phyloP scores from a whole-genome alignment of 352 stramenopile species.

The Pythium phragmitis region DNA sequence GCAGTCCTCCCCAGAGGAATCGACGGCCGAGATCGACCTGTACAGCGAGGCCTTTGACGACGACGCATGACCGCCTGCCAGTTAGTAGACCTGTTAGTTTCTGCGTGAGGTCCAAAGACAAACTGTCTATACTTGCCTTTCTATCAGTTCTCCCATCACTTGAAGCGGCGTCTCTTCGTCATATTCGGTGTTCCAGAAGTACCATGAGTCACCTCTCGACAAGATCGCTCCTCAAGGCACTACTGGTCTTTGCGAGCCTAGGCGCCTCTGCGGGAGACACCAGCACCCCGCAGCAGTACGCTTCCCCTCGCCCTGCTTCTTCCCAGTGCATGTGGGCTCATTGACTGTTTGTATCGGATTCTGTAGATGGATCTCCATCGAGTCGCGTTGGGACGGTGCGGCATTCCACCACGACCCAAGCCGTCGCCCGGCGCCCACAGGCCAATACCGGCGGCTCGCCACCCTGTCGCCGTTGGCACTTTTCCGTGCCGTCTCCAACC shows the following conservation, averaged over 20 bases:
- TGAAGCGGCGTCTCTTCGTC: slow-evolving; percentile 2
- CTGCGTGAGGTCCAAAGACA: not conserved
- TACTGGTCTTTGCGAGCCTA: not conserved
- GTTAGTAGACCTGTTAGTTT: not conserved
- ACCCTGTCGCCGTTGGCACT: slow-evolving; percentile 10
- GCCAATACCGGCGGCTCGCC: slow-evolving; percentile 1
- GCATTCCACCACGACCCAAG: not conserved
- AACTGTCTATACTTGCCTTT: slow-evolving; percentile 8
- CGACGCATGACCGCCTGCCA: slow-evolving; percentile 6
- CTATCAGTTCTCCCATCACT: too few species aligned
- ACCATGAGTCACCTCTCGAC: not conserved
- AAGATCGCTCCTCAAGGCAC: not conserved
- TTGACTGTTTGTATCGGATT: not conserved
- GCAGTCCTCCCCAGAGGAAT: slow-evolving; percentile 12
- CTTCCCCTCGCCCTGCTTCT: not conserved
- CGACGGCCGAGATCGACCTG: slow-evolving; percentile 16
- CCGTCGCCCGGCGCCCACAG: not conserved
- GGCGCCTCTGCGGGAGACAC: not conserved
- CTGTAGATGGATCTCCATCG: slow-evolving; percentile 13
- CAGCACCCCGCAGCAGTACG: not conserved
- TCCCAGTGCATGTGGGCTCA: not conserved
- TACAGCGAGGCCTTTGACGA: slow-evolving; percentile 21
- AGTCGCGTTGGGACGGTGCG: not conserved
- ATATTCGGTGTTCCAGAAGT: not conserved
- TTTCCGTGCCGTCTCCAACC: slow-evolving; percentile 43